Evolutionary conservation across 1,139 yeast species (phyloP).

Genomic region (Pichia sp.): DNA sequence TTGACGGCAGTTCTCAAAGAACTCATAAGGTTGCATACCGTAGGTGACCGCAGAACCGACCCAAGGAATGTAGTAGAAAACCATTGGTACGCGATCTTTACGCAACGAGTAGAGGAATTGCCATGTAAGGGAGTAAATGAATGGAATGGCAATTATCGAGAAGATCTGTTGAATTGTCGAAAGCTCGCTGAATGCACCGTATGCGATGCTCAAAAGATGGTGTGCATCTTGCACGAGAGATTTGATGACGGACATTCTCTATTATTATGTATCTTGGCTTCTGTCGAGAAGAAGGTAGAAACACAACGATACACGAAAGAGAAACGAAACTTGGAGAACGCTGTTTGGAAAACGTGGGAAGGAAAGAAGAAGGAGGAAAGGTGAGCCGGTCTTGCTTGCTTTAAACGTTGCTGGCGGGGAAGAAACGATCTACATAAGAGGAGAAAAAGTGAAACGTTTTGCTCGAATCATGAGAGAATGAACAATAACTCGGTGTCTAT

Average conservation of each 20-base stretch:
- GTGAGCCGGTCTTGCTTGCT: neutral
- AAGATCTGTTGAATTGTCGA: slow-evolving; percentile 33
- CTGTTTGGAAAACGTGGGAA: neutral
- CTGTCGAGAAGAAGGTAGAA: neutral
- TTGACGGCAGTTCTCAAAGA: slow-evolving; percentile 70
- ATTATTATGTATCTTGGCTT: neutral
- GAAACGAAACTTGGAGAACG: neutral
- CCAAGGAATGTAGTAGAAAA: slow-evolving; percentile 94
- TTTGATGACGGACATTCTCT: slow-evolving; percentile 27
- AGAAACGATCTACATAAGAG: neutral
- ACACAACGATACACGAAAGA: neutral
- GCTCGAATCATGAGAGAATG: slow-evolving; percentile 7
- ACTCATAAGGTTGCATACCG: slow-evolving; percentile 91
- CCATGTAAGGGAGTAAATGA: slow-evolving; percentile 59
- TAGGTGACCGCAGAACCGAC: slow-evolving; percentile 83
- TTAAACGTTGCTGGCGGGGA: neutral
- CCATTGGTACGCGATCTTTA: slow-evolving; percentile 82
- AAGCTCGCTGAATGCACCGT: slow-evolving; percentile 17
- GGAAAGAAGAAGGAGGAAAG: neutral
- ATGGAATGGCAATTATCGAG: slow-evolving; percentile 43
- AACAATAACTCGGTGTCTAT: neutral
- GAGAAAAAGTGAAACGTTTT: slow-evolving; percentile 3
- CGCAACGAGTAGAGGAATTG: slow-evolving; percentile 69
- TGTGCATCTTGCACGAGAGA: slow-evolving; percentile 20
- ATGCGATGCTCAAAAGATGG: slow-evolving; percentile 4